Evolutionary conservation across 2,329 filamentous ascomycete species (phyloP).

Genomic region (Pestalotiopsis sp.): DNA sequence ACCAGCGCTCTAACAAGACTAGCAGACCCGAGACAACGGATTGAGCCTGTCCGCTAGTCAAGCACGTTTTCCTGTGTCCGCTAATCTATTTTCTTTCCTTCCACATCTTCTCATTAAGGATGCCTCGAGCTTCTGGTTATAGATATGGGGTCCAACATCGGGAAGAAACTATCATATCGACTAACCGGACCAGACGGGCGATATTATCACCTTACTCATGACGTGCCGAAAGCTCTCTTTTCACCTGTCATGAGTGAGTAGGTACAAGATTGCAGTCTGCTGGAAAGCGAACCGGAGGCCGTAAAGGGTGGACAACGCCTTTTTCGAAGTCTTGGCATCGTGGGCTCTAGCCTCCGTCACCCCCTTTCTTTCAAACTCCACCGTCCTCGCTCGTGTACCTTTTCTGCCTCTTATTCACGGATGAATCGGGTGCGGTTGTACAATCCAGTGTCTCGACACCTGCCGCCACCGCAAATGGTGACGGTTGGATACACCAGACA

Average conservation of each 20-base stretch:
- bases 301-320: neutral
- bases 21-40: constrained; percentile 11
- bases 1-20: neutral
- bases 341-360: neutral
- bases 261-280: no score
- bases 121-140: neutral
- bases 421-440: neutral
- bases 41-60: constrained; percentile 5
- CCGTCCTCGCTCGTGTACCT: neutral
- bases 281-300: neutral
- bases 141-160: neutral
- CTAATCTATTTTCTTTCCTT: neutral
- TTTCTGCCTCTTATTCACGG: neutral
- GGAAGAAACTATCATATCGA: neutral
- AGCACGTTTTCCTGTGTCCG: constrained; percentile 1
- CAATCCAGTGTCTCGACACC: neutral
- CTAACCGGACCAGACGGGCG: no score
- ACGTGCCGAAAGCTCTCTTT: no score
- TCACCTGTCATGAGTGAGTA: no score
- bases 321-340: neutral
- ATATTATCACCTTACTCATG: no score
- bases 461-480: neutral
- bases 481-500: neutral
- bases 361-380: neutral
- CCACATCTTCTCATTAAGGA: neutral